A percentile compares a stretch with the other conserved stretches of the same genome.
Conservation (phyloP, 129 eudicot genomes). For the Logfia minima region DNA sequence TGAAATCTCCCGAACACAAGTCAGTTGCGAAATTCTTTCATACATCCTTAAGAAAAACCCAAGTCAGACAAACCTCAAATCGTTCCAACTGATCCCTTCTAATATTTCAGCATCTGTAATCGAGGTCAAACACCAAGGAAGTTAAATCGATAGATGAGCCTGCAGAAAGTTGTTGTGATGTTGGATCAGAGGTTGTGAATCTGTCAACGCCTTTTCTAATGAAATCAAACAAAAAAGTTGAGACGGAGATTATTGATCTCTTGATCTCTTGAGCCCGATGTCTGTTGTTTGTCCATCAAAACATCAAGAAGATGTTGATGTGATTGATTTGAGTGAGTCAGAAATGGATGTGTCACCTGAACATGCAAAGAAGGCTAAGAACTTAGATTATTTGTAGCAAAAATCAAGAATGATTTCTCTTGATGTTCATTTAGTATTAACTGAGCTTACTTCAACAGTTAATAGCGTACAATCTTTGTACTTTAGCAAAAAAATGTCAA, state of each 20-base stretch:
- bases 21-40: no score
- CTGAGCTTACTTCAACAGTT: conserved; percentile 8
- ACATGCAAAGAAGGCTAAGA: conserved; percentile 57
- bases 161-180: neutral
- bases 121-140: neutral
- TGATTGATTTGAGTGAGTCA: conserved; percentile 81
- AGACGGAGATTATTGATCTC: conserved; percentile 48
- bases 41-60: no score
- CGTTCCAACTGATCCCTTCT: no score
- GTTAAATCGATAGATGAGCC: neutral
- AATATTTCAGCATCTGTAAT: no score
- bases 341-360: conserved; percentile 71
- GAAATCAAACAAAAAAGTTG: conserved; percentile 31
- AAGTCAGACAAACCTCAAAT: no score
- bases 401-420: conserved; percentile 37
- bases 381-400: conserved; percentile 58
- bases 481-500: neutral
- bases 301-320: conserved; percentile 33
- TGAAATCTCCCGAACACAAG: no score
- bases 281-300: conserved; percentile 35
- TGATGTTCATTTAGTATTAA: conserved; percentile 7
- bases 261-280: conserved; percentile 77
- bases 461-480: neutral
- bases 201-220: conserved; percentile 28
- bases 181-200: conserved; percentile 30